Percentiles rank a stretch among this genome's conserved stretches.
Conservation (phyloP, 495 filamentous ascomycete species). For the Penicillium nucicola region DNA sequence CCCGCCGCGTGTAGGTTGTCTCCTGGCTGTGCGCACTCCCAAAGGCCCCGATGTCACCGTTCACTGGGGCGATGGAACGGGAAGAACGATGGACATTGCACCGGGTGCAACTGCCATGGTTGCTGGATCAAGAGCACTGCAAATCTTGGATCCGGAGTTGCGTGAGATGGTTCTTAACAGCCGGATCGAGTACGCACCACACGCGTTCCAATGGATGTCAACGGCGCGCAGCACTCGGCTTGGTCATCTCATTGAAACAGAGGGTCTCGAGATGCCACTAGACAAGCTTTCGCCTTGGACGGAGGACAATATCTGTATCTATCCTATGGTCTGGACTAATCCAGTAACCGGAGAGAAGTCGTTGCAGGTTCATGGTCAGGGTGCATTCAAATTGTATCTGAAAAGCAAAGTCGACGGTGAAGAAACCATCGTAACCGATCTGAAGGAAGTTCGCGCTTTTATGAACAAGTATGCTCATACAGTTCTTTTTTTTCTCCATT, state of each 20-base stretch:
- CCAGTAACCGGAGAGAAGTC: slow-evolving; percentile 34
- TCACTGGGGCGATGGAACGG: slow-evolving; percentile 28
- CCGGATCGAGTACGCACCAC: slow-evolving; percentile 30
- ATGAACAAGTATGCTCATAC: not conserved
- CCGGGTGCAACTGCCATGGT: slow-evolving; percentile 28
- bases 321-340: slow-evolving; percentile 32
- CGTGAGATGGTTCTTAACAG: slow-evolving; percentile 19
- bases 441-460: slow-evolving; percentile 9
- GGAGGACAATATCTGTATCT: slow-evolving; percentile 21
- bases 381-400: slow-evolving; percentile 33
- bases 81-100: slow-evolving; percentile 24
- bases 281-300: slow-evolving; percentile 21
- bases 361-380: slow-evolving; percentile 38
- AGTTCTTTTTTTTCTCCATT: not conserved
- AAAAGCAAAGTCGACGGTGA: slow-evolving; percentile 24
- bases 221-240: slow-evolving; percentile 22
- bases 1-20: slow-evolving; percentile 24
- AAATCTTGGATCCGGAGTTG: slow-evolving; percentile 19
- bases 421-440: slow-evolving; percentile 24
- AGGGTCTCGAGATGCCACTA: slow-evolving; percentile 25
- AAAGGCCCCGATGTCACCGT: slow-evolving; percentile 28
- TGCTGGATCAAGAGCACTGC: slow-evolving; percentile 20
- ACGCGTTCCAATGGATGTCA: slow-evolving; percentile 32
- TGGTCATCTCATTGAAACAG: slow-evolving; percentile 25
- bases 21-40: slow-evolving; percentile 28